Evolutionary conservation across 2,329 filamentous ascomycete species (phyloP), one percentile per base, ranked within the genome.

Genomic region (Penicillium sp.): DNA sequence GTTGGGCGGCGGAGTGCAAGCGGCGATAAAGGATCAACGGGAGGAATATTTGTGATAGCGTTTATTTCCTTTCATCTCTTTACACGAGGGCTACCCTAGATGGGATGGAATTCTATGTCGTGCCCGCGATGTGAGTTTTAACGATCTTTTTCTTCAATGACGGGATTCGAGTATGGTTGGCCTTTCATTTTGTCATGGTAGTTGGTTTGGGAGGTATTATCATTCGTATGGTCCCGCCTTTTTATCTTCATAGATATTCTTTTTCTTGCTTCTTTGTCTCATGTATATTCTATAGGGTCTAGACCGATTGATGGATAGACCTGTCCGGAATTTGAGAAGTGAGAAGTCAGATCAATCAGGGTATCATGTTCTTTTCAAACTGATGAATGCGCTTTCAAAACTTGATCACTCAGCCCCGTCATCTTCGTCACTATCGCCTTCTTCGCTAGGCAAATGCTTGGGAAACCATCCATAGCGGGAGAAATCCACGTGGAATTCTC

Each of bases 1-100:
- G 93, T 3, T 97, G 93, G 93, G 85, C 90, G 8, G 85, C 80
- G 38, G 93, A 97, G 77, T 82, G 95, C 65, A 93, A 94, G 79
- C 88, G 87, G 77, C 83, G 88, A 76, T 91, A 57, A 64, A 24
- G 29, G 29, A 33, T 29, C 28, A 29, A 29, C 1, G 28, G 28
- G 28, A 29, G 28, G 28, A 29, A 46, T 43, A 38, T 50, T 47
- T 46, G 33, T 53, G 43, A 39, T 51, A 52, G 44, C 33, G 24
- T 41, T 43, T 42, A 28, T 26, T 49, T 36, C 13, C 33, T 16
- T 31, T 47, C 44, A 34, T 50, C 26, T 53, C 31, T 34, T 24
- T 16, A 24, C 47, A 46, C 47, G 26, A 43, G n/a, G 33, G 16
- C 48, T 48, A 26, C 49, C 52, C 49, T 58, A 54, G 54, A 61